Evolutionary conservation across 768 basidiomycete species (phyloP).

Genomic region (Strobilomyces dryophilus): DNA sequence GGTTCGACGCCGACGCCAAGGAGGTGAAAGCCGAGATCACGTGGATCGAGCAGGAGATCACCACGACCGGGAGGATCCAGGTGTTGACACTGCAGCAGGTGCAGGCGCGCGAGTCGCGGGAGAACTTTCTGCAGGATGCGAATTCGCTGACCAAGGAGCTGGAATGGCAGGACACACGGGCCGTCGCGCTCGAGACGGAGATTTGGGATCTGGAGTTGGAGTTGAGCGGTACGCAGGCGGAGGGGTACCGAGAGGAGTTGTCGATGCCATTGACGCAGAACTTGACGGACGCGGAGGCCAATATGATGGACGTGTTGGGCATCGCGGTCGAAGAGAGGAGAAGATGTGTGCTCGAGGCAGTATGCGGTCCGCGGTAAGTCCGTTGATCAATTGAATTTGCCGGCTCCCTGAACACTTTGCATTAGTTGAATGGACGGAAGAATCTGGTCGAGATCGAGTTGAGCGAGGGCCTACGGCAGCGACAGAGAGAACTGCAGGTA

Average conservation of each 20-base stretch:
- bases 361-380: constrained; percentile 64
- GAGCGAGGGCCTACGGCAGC: constrained; percentile 79
- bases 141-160: constrained; percentile 58
- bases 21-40: constrained; percentile 73
- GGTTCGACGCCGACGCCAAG: constrained; percentile 63
- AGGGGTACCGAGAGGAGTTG: constrained; percentile 67
- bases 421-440: constrained; percentile 60
- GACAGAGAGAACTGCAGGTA: constrained; percentile 69
- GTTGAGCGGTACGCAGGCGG: constrained; percentile 51
- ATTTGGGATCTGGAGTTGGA: constrained; percentile 73
- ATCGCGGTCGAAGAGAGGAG: constrained; percentile 75
- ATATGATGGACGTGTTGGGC: constrained; percentile 58
- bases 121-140: constrained; percentile 62
- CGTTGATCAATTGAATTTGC: neutral
- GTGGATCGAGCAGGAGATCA: constrained; percentile 83
- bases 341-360: constrained; percentile 66
- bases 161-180: constrained; percentile 60
- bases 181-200: constrained; percentile 61
- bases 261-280: constrained; percentile 69
- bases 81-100: constrained; percentile 66
- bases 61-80: constrained; percentile 70
- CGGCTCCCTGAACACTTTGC: neutral
- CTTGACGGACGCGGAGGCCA: constrained; percentile 70
- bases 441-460: constrained; percentile 89
- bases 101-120: constrained; percentile 64